Conservation (phyloP, 2,329 filamentous ascomycete species). For the Aspergillus fijiensis region DNA sequence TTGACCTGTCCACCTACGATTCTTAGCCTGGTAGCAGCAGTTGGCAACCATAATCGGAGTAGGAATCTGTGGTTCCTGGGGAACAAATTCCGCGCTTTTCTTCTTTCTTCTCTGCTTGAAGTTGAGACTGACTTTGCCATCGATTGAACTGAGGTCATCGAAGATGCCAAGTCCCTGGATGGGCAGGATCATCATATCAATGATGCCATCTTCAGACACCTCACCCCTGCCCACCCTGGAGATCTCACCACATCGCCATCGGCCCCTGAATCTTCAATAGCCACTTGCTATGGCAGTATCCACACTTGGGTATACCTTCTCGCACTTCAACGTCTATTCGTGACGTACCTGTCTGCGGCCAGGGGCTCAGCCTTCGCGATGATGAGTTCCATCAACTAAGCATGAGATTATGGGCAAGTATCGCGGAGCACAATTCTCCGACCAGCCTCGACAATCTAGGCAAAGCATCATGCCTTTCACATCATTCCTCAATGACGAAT, state of each 20-base stretch:
- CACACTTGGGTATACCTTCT: background rate
- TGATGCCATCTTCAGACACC: background rate
- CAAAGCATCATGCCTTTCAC: background rate
- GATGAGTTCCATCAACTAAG: background rate
- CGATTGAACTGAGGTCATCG: background rate
- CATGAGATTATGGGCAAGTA: background rate
- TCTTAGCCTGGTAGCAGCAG: background rate
- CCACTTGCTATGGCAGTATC: background rate
- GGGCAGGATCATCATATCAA: background rate
- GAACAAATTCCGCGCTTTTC: background rate
- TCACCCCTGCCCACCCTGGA: background rate
- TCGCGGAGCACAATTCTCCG: background rate
- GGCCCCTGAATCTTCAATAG: background rate
- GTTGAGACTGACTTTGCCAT: background rate
- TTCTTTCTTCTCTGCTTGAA: background rate
- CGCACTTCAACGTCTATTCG: background rate
- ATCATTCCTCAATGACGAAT: background rate
- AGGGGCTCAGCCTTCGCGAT: background rate
- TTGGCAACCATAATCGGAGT: background rate
- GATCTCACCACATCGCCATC: background rate
- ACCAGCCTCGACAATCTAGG: background rate
- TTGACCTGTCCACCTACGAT: background rate
- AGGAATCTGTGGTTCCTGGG: background rate
- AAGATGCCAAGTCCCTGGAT: background rate
- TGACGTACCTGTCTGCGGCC: background rate